These are phyloP conservation scores for Sechiopsis laciniata DNA, from an alignment of 306 rosid genomes.

Conservation along the genomic window DNA sequence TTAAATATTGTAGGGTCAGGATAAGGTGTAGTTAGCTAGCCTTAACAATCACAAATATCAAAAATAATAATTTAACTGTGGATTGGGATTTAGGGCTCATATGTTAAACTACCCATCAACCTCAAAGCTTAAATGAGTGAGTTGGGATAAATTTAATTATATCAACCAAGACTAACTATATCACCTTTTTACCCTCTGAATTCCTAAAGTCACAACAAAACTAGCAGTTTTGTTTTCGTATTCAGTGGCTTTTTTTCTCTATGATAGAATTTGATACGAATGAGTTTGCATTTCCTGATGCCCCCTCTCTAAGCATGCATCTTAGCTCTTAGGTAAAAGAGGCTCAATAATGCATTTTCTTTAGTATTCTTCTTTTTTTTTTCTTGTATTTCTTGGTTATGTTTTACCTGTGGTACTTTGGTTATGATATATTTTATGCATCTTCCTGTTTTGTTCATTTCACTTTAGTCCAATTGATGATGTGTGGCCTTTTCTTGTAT, in stretches of 20 bases:
- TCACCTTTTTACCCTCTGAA: neutral
- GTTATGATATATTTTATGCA: neutral
- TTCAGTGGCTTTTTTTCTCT: neutral
- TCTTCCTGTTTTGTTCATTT: neutral
- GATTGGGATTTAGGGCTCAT: too few species aligned
- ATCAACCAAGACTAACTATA: too few species aligned
- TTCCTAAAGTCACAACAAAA: neutral
- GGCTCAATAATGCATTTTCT: slow-evolving; percentile 3
- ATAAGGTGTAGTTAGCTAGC: too few species aligned
- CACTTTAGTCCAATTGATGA: neutral
- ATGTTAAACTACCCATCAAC: too few species aligned
- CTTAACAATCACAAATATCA: too few species aligned
- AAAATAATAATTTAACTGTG: too few species aligned
- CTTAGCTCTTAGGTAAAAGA: neutral
- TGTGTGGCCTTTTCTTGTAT: neutral
- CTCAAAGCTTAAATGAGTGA: too few species aligned
- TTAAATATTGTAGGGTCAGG: too few species aligned
- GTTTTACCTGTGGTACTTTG: neutral
- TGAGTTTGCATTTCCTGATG: neutral
- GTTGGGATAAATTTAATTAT: too few species aligned
- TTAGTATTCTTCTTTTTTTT: neutral
- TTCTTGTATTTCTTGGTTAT: neutral
- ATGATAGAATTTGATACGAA: neutral
- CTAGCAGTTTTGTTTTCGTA: neutral
- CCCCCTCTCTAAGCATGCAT: neutral